phyloP scores from a whole-genome alignment of 2,329 filamentous ascomycete species.

The Exophiala viscosa region DNA sequence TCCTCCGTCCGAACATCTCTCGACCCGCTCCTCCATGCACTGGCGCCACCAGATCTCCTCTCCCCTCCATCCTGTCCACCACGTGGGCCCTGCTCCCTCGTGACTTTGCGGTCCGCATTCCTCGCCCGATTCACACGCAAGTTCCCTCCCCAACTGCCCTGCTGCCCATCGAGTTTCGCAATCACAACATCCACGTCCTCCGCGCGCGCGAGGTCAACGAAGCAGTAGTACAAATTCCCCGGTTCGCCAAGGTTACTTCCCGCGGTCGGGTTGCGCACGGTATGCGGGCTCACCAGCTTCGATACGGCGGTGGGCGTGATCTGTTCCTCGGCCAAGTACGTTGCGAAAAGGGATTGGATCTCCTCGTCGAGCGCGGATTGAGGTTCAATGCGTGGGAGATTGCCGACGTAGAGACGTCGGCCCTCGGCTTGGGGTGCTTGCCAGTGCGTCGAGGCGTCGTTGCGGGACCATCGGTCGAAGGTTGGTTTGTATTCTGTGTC shows the following conservation, averaged over 20 bases:
- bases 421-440: conserved; percentile 33
- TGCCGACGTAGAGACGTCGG: conserved; percentile 46
- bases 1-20: neutral
- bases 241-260: conserved; percentile 47
- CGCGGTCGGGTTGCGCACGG: conserved; percentile 15
- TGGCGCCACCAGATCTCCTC: neutral
- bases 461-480: conserved; percentile 44
- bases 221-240: conserved; percentile 61
- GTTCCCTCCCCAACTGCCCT: conserved; percentile 39
- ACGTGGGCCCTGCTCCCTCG: conserved; percentile 20
- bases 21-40: neutral
- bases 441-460: conserved; percentile 37
- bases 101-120: conserved; percentile 19
- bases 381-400: conserved; percentile 43
- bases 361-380: conserved; percentile 41
- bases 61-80: neutral
- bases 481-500: conserved; percentile 22
- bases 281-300: conserved; percentile 58
- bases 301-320: conserved; percentile 47
- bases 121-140: conserved; percentile 41
- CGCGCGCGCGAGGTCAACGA: conserved; percentile 58
- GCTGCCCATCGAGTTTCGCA: conserved; percentile 39
- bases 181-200: conserved; percentile 55
- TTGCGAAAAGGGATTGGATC: conserved; percentile 42
- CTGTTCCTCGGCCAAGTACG: conserved; percentile 28